phyloP scores from a whole-genome alignment of 1,284 basidiomycete species.

The Meripilus lineatus region DNA sequence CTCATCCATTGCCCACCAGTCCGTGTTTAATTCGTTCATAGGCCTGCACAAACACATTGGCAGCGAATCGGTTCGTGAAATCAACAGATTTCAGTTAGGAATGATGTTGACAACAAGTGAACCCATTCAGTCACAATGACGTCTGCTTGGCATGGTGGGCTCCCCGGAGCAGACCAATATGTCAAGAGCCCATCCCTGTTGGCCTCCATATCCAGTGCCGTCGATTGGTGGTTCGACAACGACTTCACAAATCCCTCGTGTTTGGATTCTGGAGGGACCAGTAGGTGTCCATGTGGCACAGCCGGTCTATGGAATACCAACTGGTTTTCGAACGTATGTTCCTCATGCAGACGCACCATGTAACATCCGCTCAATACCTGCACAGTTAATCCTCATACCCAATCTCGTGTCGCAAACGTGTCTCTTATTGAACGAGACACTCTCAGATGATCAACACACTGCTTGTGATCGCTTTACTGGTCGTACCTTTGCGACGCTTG shows the following conservation, averaged over 20 bases:
- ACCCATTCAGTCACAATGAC: conserved; percentile 39
- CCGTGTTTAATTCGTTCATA: conserved; percentile 4
- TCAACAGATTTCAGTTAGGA: no score
- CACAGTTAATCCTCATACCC: conserved; percentile 56
- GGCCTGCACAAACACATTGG: conserved; percentile 60
- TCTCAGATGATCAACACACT: conserved; percentile 36
- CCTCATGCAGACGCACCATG: conserved; percentile 6
- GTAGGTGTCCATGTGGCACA: conserved; percentile 48
- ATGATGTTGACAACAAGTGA: no score
- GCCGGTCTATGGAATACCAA: conserved; percentile 64
- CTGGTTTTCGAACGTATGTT: conserved; percentile 60
- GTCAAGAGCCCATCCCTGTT: conserved; percentile 35
- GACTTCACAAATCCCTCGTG: conserved; percentile 53
- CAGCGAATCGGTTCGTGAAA: conserved; percentile 49
- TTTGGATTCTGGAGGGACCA: conserved; percentile 45
- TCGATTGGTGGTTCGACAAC: conserved; percentile 62
- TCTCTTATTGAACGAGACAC: conserved; percentile 42
- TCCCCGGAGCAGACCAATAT: conserved; percentile 33
- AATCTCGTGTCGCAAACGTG: conserved; percentile 51
- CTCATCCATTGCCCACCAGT: not conserved
- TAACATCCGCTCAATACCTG: not conserved
- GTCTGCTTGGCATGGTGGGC: conserved; percentile 51
- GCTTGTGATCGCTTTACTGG: conserved; percentile 48
- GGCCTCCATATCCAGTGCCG: conserved; percentile 40
- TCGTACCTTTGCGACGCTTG: conserved; percentile 49